Evolutionary conservation across 2,329 filamentous ascomycete genomes (phyloP), one percentile per base, ranked within the genome.

Genomic region (Blastomyces gilchristii): DNA sequence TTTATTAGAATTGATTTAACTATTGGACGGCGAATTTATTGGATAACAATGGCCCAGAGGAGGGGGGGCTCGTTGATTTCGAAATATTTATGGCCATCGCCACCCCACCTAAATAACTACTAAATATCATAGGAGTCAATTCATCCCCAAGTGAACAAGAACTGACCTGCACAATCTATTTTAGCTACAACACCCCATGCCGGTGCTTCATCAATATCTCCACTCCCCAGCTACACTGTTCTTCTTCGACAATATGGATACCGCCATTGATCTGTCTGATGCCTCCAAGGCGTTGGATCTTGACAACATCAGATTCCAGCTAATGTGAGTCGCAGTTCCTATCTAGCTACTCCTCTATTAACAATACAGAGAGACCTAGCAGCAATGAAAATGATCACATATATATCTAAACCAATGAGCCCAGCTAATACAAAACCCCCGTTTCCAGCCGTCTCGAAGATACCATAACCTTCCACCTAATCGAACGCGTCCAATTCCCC

Each of bases 401-500:
- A 53, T 18, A 31, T 16, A 16, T 14, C 28, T 16, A 28, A 2
- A 2, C 12, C 3, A 16, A 43, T 22, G 16, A 31, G 47, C 39
- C 25, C 25, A 31, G 12, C 50, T 53, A 53, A 56, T 22, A 31
- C 49, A 52, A 25, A 31, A 18, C n/a, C 16, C 0, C n/a, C 63
- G 12, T 60, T 47, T 58, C 59, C 71, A 99, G 94, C 72, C 94
- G 94, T 25, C 83, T 97, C 22, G 94, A 99, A 79, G 94, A 99
- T 74, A 97, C 93, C 65, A 97, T 99, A 73, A 96, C 90, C 68
- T 97, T 96, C 77, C 89, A 96, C 77, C 82, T 99, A 49, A 97
- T 97, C 72, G 94, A 99, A 79, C 88, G 94, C 50, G 93, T 93
- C n/a, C 94, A 99, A 76, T 99, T 97, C 76, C 91, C 93, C 3